Percentiles rank a stretch among this genome's conserved stretches.
phyloP scores from a whole-genome alignment of 805 yeast genomes.

The Wickerhamiella dianesei region DNA sequence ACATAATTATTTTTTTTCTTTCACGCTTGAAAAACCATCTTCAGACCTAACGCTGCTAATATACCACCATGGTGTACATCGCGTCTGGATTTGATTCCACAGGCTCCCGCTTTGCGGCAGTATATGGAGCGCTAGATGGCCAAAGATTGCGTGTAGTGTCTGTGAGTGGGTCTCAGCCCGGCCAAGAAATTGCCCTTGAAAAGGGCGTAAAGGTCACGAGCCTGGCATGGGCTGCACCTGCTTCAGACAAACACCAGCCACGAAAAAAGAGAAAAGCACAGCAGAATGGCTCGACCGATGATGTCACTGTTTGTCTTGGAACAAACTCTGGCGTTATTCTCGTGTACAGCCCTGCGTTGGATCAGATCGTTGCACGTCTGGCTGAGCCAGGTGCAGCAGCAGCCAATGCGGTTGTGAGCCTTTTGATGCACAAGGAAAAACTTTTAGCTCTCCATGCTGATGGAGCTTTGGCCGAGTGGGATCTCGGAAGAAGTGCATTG shows the following conservation, averaged over 20 bases:
- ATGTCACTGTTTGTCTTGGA: conserved; percentile 40
- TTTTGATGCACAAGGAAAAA: background rate
- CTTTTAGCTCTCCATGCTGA: conserved; percentile 12
- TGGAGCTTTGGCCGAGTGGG: conserved; percentile 44
- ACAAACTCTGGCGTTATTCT: conserved; percentile 51
- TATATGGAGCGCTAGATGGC: conserved; percentile 51
- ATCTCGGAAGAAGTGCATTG: conserved; percentile 33
- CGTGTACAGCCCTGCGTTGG: conserved; percentile 53
- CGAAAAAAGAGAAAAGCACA: conserved; percentile 17
- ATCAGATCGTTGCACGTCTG: conserved; percentile 38
- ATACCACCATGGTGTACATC: conserved; percentile 10
- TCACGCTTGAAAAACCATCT: background rate
- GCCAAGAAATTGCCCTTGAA: conserved; percentile 38
- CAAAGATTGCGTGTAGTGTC: conserved; percentile 46
- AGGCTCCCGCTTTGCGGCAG: conserved; percentile 52
- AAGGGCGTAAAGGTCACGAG: conserved; percentile 37
- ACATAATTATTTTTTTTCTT: background rate
- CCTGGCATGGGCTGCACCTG: conserved; percentile 35
- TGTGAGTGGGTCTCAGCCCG: conserved; percentile 30
- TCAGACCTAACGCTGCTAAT: background rate
- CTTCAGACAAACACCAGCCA: conserved; percentile 4
- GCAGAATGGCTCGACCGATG: background rate
- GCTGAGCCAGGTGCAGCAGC: conserved; percentile 3
- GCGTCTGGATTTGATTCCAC: conserved; percentile 41
- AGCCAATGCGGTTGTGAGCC: conserved; percentile 2